Conservation (phyloP, 2,329 filamentous ascomycete genomes). For the Dendrostoma leiphaemia region DNA sequence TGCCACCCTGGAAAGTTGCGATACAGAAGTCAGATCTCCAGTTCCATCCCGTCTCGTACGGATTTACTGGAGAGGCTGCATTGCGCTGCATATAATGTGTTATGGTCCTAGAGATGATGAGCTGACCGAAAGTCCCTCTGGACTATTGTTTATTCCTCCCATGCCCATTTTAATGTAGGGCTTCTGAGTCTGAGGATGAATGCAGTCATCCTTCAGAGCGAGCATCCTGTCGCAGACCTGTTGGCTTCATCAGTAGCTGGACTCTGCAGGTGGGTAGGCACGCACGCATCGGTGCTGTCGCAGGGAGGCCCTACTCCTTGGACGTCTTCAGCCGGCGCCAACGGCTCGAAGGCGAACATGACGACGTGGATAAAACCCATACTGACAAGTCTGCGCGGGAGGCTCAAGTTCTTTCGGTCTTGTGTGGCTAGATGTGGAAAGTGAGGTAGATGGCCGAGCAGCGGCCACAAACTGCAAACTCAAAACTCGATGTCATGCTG, state of each 20-base stretch:
- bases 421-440: no score
- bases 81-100: no score
- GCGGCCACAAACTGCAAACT: no score
- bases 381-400: no score
- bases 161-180: constrained; percentile 59
- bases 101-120: no score
- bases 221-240: constrained; percentile 38
- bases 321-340: constrained; percentile 45
- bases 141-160: constrained; percentile 62
- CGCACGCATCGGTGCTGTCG: no score
- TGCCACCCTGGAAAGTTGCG: constrained; percentile 45
- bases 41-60: no score
- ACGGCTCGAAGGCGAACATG: constrained; percentile 62
- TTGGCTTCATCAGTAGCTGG: no score
- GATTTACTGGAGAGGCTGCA: background rate
- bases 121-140: constrained; percentile 58
- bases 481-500: no score
- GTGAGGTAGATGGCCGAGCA: no score
- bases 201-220: constrained; percentile 54
- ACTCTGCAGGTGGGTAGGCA: no score
- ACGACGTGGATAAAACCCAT: constrained; percentile 71
- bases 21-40: background rate
- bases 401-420: no score
- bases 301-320: constrained; percentile 54
- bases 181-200: constrained; percentile 57